Evolutionary conservation across 495 filamentous ascomycete genomes (phyloP).

Genomic region (Penicillium macrosclerotiorum): DNA sequence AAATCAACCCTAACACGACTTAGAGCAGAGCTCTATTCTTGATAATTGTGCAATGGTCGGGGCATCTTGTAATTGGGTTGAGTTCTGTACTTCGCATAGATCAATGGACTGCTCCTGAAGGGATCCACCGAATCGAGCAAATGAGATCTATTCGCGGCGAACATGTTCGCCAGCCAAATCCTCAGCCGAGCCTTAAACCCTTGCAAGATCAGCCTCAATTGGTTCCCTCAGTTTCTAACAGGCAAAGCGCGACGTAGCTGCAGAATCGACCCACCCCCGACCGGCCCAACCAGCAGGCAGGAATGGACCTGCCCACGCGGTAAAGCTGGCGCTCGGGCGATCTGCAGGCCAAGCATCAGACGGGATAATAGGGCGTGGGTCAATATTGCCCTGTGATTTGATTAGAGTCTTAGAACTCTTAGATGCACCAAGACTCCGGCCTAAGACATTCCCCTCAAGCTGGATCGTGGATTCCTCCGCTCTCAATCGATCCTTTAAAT

Average conservation of each 20-base stretch:
- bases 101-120: too few species aligned
- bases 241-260: constrained; percentile 6
- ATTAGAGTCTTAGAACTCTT: background rate
- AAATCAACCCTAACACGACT: background rate
- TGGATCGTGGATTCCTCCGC: too few species aligned
- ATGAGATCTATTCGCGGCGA: background rate
- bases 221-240: constrained; percentile 3
- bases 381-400: constrained; percentile 12
- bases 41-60: too few species aligned
- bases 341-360: constrained; percentile 15
- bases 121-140: background rate
- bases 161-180: constrained; percentile 5
- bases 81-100: too few species aligned
- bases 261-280: constrained; percentile 10
- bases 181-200: background rate
- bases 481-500: constrained; percentile 2
- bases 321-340: background rate
- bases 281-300: constrained; percentile 5
- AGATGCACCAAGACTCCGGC: too few species aligned
- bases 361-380: constrained; percentile 6
- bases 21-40: too few species aligned
- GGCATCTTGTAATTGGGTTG: too few species aligned
- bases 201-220: constrained; percentile 7
- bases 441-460: too few species aligned
- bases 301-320: background rate